phyloP scores from a whole-genome alignment of 2,329 filamentous ascomycete species.

The Pseudocercospora macadamiae region DNA sequence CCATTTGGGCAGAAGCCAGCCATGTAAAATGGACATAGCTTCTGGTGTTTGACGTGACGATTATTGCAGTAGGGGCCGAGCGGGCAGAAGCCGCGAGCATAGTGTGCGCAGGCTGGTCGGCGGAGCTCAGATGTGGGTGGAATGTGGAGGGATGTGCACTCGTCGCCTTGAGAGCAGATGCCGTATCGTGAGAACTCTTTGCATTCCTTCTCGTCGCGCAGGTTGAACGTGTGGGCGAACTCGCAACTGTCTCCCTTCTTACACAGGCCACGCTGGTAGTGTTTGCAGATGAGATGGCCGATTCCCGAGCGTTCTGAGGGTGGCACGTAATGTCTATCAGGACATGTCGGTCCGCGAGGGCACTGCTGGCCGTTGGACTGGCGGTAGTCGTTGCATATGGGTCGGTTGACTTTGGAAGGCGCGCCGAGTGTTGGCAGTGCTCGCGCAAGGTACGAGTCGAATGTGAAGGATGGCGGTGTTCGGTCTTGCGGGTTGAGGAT shows the following conservation, averaged over 20 bases:
- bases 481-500: slow-evolving; percentile 37
- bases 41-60: slow-evolving; percentile 77
- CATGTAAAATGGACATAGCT: slow-evolving; percentile 81
- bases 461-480: slow-evolving; percentile 37
- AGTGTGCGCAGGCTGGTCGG: slow-evolving; percentile 75
- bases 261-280: slow-evolving; percentile 95
- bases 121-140: slow-evolving; percentile 65
- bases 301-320: slow-evolving; percentile 46
- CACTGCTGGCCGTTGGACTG: slow-evolving; percentile 78
- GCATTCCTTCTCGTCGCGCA: slow-evolving; percentile 97
- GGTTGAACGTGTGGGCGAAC: slow-evolving; percentile 97
- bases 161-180: slow-evolving; percentile 95
- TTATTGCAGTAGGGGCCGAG: slow-evolving; percentile 85
- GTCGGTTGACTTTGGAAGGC: slow-evolving; percentile 47
- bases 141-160: slow-evolving; percentile 65
- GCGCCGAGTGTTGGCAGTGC: slow-evolving; percentile 37
- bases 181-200: slow-evolving; percentile 93
- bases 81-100: slow-evolving; percentile 92
- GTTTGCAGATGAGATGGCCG: slow-evolving; percentile 84
- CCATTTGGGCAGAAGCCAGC: slow-evolving; percentile 94
- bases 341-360: slow-evolving; percentile 79
- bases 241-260: slow-evolving; percentile 98
- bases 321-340: slow-evolving; percentile 73
- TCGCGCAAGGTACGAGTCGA: slow-evolving; percentile 38
- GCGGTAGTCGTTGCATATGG: slow-evolving; percentile 83